A percentile compares a stretch with the other conserved stretches of the same genome.
These are phyloP conservation scores for Ascochyta clinopodiicola DNA, from an alignment of 2,329 filamentous ascomycete species.

Conservation along the genomic window DNA sequence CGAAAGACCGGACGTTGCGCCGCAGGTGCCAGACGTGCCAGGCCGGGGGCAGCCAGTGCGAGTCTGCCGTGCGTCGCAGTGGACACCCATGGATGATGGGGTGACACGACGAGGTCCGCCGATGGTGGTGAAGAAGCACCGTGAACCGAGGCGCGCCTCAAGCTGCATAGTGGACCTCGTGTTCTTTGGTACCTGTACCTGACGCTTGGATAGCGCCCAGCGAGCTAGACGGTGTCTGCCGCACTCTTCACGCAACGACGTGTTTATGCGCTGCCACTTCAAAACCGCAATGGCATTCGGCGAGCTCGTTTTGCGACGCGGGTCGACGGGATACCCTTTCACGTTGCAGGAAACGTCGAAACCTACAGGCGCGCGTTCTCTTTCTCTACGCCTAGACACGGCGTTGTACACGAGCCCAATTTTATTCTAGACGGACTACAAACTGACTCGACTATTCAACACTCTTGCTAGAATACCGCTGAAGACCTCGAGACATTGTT, in stretches of 20 bases:
- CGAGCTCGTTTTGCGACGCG: slow-evolving; percentile 26
- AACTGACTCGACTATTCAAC: too few relatives aligned
- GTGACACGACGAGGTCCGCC: slow-evolving; percentile 14
- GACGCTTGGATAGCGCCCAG: slow-evolving; percentile 19
- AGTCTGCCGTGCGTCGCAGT: slow-evolving; percentile 3
- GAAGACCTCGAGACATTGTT: too few relatives aligned
- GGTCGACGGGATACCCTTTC: not conserved
- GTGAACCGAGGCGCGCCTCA: slow-evolving; percentile 3
- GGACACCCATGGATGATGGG: not conserved
- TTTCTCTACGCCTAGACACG: too few relatives aligned
- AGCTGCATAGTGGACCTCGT: slow-evolving; percentile 2
- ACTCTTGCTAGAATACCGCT: too few relatives aligned
- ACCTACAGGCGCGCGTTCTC: too few relatives aligned
- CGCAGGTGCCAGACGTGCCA: not conserved
- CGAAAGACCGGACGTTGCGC: not conserved
- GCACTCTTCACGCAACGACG: slow-evolving; percentile 34
- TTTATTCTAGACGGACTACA: too few relatives aligned
- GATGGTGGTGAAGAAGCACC: slow-evolving; percentile 2
- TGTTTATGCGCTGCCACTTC: slow-evolving; percentile 35
- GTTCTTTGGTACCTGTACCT: slow-evolving; percentile 18
- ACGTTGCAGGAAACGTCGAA: too few relatives aligned
- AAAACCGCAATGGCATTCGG: slow-evolving; percentile 25
- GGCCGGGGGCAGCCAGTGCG: not conserved
- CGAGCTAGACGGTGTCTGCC: slow-evolving; percentile 6
- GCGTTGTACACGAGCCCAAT: too few relatives aligned